Evolutionary conservation across 2,329 filamentous ascomycete species (phyloP).

Genomic region (Lasiodiplodia sp.): DNA sequence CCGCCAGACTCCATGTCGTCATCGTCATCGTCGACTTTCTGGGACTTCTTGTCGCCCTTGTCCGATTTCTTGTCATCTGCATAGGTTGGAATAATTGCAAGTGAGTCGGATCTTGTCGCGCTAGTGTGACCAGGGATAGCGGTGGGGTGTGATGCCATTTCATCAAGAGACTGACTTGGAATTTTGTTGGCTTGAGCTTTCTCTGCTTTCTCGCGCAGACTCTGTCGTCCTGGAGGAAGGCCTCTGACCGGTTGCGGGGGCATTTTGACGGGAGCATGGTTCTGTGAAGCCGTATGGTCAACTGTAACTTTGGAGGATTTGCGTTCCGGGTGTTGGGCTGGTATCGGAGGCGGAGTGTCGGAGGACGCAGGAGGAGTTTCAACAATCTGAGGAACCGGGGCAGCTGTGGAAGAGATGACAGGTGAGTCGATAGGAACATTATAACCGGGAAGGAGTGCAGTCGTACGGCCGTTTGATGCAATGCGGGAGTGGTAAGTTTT

Average conservation of each 20-base stretch:
- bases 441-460: constrained; percentile 59
- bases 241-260: constrained; percentile 13
- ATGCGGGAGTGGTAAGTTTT: constrained; percentile 63
- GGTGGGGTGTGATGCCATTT: constrained; percentile 71
- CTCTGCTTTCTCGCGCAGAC: constrained; percentile 39
- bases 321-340: constrained; percentile 56
- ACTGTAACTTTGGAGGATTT: constrained; percentile 53
- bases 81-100: constrained; percentile 82
- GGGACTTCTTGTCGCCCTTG: constrained; percentile 72
- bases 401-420: constrained; percentile 33
- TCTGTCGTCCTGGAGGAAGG: constrained; percentile 30
- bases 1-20: constrained; percentile 67
- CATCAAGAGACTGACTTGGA: constrained; percentile 63
- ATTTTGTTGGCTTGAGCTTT: constrained; percentile 48
- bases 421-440: constrained; percentile 34
- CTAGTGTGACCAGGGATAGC: constrained; percentile 70
- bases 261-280: constrained; percentile 26
- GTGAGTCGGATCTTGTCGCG: constrained; percentile 72
- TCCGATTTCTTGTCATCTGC: constrained; percentile 77
- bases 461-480: constrained; percentile 64
- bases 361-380: constrained; percentile 63
- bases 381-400: constrained; percentile 62
- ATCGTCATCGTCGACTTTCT: constrained; percentile 74
- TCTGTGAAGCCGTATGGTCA: constrained; percentile 35
- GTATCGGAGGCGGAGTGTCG: constrained; percentile 36